Evolutionary conservation across 2,329 filamentous ascomycete genomes (phyloP).

Genomic region (Trichoderma hamatum): DNA sequence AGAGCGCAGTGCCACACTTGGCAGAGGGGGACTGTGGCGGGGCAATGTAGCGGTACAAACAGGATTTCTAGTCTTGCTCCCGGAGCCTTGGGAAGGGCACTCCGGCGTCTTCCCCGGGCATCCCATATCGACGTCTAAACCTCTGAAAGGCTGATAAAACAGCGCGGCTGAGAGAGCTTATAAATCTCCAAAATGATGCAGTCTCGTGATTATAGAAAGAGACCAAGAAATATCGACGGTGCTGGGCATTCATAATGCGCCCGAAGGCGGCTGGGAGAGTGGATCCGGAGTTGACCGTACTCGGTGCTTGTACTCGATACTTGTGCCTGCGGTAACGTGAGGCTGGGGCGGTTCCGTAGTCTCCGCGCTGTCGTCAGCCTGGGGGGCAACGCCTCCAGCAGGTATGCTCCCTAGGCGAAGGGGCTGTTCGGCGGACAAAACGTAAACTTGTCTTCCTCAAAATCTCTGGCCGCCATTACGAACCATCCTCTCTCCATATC

Average conservation of each 20-base stretch:
- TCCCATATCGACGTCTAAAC: neutral
- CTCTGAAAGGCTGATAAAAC: neutral
- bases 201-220: neutral
- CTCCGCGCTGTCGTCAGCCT: slow-evolving; percentile 38
- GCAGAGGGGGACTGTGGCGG: slow-evolving; percentile 10
- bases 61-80: neutral
- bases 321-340: slow-evolving; percentile 4
- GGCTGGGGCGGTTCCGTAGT: slow-evolving; percentile 31
- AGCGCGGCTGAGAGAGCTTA: neutral
- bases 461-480: slow-evolving; percentile 23
- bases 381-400: slow-evolving; percentile 24
- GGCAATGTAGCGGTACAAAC: slow-evolving; percentile 16
- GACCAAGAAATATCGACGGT: neutral
- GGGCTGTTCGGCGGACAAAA: slow-evolving; percentile 24
- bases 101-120: neutral
- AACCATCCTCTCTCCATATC: slow-evolving; percentile 30
- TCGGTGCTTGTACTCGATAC: neutral
- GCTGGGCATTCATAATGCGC: neutral
- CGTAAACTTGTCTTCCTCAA: slow-evolving; percentile 31
- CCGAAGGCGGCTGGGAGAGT: neutral
- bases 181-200: neutral
- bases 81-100: slow-evolving; percentile 2
- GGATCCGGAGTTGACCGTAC: neutral
- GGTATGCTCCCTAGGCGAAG: slow-evolving; percentile 21
- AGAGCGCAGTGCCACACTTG: slow-evolving; percentile 17